Evolutionary conservation across 257 asterid genomes (phyloP).

Genomic region (Rubia yunnanensis): DNA sequence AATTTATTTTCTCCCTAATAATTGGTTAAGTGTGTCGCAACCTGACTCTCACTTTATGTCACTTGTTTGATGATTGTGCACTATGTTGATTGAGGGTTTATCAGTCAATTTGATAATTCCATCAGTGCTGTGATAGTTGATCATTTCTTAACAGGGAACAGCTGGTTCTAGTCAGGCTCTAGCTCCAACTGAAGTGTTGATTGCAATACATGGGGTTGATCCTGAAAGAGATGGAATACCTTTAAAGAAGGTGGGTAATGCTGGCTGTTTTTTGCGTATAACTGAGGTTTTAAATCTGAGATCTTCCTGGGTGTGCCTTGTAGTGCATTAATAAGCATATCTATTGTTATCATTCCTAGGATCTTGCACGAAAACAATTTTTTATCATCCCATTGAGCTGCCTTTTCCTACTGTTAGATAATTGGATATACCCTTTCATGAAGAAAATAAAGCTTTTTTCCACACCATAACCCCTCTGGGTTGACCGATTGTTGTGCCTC

Average conservation of each 20-base stretch:
- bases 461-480: neutral
- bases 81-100: neutral
- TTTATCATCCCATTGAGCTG: neutral
- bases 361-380: neutral
- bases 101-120: neutral
- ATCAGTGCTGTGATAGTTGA: neutral
- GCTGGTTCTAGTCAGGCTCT: slow-evolving; percentile 53
- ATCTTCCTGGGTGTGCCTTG: neutral
- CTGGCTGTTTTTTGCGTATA: neutral
- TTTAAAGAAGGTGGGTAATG: slow-evolving; percentile 60
- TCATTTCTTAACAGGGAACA: slow-evolving; percentile 44
- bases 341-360: no score
- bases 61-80: neutral
- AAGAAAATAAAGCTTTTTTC: neutral
- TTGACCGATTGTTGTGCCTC: neutral
- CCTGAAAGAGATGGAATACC: slow-evolving; percentile 89
- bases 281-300: neutral
- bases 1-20: neutral
- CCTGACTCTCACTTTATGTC: no score
- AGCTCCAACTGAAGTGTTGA: slow-evolving; percentile 92
- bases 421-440: neutral
- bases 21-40: no score
- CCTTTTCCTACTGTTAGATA: neutral
- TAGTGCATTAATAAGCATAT: neutral
- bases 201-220: slow-evolving; percentile 90